Percentiles rank a stretch among this genome's conserved stretches.
Evolutionary conservation across 805 yeast genomes (phyloP).

Genomic region (Lachancea mirantina): DNA sequence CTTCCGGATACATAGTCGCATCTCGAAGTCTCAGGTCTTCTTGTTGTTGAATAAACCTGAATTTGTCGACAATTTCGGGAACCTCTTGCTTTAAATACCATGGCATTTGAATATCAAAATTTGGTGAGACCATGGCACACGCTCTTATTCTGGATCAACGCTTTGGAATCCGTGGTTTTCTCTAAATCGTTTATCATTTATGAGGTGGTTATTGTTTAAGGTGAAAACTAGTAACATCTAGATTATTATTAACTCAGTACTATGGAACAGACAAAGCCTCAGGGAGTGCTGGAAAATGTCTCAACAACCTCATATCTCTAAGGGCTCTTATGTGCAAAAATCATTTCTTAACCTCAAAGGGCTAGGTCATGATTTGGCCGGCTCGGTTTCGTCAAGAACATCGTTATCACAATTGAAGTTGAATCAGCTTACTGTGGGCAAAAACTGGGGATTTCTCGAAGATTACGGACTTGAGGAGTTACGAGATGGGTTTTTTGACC

Average conservation of each 20-base stretch:
- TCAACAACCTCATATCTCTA: no score
- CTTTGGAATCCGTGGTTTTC: no score
- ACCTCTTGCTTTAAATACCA: conserved; percentile 26
- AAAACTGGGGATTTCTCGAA: conserved; percentile 30
- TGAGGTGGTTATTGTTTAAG: no score
- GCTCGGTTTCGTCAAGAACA: conserved; percentile 23
- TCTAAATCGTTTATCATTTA: no score
- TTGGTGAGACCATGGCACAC: no score
- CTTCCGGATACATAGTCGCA: conserved; percentile 24
- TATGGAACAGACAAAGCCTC: no score
- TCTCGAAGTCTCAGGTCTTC: conserved; percentile 36
- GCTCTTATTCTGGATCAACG: no score
- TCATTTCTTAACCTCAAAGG: conserved; percentile 20
- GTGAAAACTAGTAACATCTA: no score
- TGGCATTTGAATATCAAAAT: conserved; percentile 14
- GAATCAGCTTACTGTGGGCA: conserved; percentile 22
- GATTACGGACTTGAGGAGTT: conserved; percentile 37
- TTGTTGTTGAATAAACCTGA: conserved; percentile 29
- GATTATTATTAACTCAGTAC: no score
- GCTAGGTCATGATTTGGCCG: conserved; percentile 3
- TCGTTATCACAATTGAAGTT: conserved; percentile 33
- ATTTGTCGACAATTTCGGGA: conserved; percentile 23
- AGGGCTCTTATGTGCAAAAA: conserved; percentile 23
- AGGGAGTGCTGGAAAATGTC: no score
- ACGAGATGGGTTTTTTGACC: conserved; percentile 44